These are phyloP conservation scores for Tremella mesenterica DNA, from an alignment of 768 basidiomycete species.

Conservation along the genomic window DNA sequence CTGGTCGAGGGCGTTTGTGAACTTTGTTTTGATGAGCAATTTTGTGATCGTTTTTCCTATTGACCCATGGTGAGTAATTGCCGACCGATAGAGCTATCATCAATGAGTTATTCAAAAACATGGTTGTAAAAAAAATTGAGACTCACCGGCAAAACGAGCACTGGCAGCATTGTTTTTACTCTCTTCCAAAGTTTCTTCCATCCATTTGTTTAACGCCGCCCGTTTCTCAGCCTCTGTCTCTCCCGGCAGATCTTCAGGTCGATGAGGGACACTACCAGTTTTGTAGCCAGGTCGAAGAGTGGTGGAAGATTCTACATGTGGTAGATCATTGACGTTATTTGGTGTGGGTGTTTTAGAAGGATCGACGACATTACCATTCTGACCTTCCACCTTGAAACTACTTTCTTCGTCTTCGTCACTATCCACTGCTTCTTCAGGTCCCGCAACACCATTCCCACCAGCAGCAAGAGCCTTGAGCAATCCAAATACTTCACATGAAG, in stretches of 20 bases:
- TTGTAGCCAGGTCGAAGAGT: neutral
- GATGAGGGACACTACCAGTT: neutral
- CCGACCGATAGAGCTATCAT: slow-evolving; percentile 15
- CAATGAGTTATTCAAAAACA: neutral
- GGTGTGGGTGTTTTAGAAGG: neutral
- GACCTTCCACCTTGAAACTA: neutral
- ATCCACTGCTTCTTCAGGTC: slow-evolving; percentile 7
- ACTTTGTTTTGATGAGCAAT: neutral
- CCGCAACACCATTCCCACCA: slow-evolving; percentile 6
- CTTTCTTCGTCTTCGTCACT: slow-evolving; percentile 13
- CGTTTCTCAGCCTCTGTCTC: neutral
- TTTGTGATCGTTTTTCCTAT: neutral
- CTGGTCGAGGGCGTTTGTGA: slow-evolving; percentile 6
- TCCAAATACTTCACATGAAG: slow-evolving; percentile 22
- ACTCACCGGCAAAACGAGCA: slow-evolving; percentile 23
- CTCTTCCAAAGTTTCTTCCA: slow-evolving; percentile 12
- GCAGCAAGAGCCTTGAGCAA: slow-evolving; percentile 28
- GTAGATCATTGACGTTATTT: neutral
- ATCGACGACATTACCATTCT: neutral
- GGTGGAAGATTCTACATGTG: neutral
- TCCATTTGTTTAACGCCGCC: slow-evolving; percentile 5
- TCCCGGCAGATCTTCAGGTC: neutral
- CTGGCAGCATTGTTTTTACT: slow-evolving; percentile 10
- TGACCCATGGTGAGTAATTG: slow-evolving; percentile 9
- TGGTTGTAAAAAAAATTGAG: neutral